Conservation (phyloP, 177 flowering plant species). For the Vitis hybrid region DNA sequence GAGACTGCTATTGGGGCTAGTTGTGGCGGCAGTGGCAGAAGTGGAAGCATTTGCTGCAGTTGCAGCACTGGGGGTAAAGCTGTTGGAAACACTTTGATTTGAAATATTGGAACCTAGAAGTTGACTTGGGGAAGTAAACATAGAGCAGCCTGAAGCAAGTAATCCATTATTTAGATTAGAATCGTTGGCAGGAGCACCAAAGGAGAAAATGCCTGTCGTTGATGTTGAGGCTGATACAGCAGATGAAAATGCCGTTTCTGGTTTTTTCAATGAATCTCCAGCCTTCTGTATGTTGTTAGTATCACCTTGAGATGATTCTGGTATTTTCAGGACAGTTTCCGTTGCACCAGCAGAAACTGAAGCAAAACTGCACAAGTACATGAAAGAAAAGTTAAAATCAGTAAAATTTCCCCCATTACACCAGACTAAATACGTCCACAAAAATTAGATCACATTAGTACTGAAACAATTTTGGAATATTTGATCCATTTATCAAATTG, state of each 20-base stretch:
- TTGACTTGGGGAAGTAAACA: conserved; percentile 17
- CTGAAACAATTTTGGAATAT: too few species aligned
- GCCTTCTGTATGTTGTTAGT: conserved; percentile 13
- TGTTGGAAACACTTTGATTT: conserved; percentile 9
- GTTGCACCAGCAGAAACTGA: conserved; percentile 15
- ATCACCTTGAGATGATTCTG: conserved; percentile 32
- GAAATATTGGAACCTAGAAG: conserved; percentile 10
- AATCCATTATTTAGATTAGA: conserved; percentile 42
- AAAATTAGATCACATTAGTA: too few species aligned
- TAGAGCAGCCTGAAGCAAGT: conserved; percentile 29
- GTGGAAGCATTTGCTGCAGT: conserved; percentile 1
- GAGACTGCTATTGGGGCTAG: conserved; percentile 13
- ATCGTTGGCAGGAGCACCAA: conserved; percentile 26
- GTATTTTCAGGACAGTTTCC: conserved; percentile 14
- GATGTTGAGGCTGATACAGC: conserved; percentile 21
- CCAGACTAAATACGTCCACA: too few species aligned
- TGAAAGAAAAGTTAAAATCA: neutral
- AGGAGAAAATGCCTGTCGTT: conserved; percentile 25
- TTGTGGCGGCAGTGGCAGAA: conserved; percentile 2
- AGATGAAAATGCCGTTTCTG: conserved; percentile 26
- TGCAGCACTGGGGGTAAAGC: neutral
- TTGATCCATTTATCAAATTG: too few species aligned
- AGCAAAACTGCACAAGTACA: conserved; percentile 27
- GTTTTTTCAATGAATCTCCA: conserved; percentile 16
- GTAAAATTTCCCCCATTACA: too few species aligned